A percentile compares a stretch with the other conserved stretches of the same genome.
Conservation (phyloP, 2,329 filamentous ascomycete species). For the Furcasterigmium sp. region DNA sequence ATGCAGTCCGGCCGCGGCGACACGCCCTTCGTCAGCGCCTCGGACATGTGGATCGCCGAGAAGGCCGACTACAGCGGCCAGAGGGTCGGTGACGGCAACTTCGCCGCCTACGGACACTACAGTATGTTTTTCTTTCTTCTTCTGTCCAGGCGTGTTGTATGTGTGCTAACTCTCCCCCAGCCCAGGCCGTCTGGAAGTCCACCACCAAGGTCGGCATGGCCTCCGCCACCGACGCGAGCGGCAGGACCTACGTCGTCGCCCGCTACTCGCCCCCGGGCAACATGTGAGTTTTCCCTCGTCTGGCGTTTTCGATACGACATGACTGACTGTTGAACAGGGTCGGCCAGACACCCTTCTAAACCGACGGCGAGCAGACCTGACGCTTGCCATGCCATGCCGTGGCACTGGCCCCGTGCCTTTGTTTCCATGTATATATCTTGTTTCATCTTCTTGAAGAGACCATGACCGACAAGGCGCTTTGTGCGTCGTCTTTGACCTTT, state of each 20-base stretch:
- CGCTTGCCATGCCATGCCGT: too few species aligned
- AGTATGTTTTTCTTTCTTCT: constrained; percentile 8
- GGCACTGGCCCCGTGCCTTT: too few species aligned
- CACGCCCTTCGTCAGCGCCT: constrained; percentile 8
- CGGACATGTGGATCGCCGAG: constrained; percentile 9
- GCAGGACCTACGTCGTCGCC: constrained; percentile 23
- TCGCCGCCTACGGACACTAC: constrained; percentile 19
- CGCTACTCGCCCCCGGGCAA: constrained; percentile 27
- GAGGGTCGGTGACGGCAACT: constrained; percentile 9
- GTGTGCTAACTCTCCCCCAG: not conserved
- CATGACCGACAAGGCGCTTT: too few species aligned
- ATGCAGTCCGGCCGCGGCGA: constrained; percentile 7
- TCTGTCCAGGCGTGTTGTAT: rapidly evolving
- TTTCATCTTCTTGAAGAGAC: too few species aligned
- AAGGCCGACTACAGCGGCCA: constrained; percentile 10
- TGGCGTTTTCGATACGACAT: not conserved
- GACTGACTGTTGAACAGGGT: constrained; percentile 3
- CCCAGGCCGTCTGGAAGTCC: constrained; percentile 24
- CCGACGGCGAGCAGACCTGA: too few species aligned
- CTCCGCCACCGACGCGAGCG: constrained; percentile 17
- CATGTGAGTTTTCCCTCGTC: constrained; percentile 9
- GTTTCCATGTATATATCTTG: too few species aligned
- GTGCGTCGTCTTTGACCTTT: too few species aligned
- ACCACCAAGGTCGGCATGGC: constrained; percentile 26
- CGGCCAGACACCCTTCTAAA: constrained; percentile 21